phyloP scores from a whole-genome alignment of 441 rosid genomes.

The Erodium trifolium region DNA sequence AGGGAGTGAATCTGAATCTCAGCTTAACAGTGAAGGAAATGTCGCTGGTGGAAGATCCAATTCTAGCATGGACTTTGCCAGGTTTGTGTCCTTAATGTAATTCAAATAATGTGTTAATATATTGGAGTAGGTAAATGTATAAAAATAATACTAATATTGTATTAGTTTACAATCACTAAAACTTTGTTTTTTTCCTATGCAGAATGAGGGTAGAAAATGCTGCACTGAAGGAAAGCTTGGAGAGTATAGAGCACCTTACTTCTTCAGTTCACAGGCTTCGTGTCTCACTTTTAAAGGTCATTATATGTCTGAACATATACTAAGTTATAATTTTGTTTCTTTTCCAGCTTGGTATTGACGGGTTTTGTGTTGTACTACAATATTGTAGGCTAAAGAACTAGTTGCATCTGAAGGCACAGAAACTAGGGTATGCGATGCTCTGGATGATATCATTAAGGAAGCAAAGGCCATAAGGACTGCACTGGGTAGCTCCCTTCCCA shows the following conservation, averaged over 20 bases:
- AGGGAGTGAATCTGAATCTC: slow-evolving; percentile 42
- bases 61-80: slow-evolving; percentile 50
- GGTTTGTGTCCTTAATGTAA: slow-evolving; percentile 37
- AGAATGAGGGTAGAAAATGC: slow-evolving; percentile 92
- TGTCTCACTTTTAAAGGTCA: slow-evolving; percentile 65
- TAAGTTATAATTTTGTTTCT: neutral
- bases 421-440: slow-evolving; percentile 29
- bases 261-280: slow-evolving; percentile 76
- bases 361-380: neutral
- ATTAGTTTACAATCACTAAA: too few species aligned
- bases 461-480: slow-evolving; percentile 86
- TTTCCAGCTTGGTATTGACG: too few species aligned
- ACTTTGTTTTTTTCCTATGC: slow-evolving; percentile 18
- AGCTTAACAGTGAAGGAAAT: slow-evolving; percentile 34
- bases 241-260: slow-evolving; percentile 73
- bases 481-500: slow-evolving; percentile 71
- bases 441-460: slow-evolving; percentile 54
- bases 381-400: slow-evolving; percentile 54
- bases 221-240: slow-evolving; percentile 77
- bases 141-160: neutral
- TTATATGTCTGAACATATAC: neutral
- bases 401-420: slow-evolving; percentile 28
- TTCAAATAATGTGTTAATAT: neutral
- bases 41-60: slow-evolving; percentile 26
- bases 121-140: neutral